These are phyloP conservation scores for Penicillium sp. DNA, from an alignment of 2,329 filamentous ascomycete genomes.

Conservation along the genomic window DNA sequence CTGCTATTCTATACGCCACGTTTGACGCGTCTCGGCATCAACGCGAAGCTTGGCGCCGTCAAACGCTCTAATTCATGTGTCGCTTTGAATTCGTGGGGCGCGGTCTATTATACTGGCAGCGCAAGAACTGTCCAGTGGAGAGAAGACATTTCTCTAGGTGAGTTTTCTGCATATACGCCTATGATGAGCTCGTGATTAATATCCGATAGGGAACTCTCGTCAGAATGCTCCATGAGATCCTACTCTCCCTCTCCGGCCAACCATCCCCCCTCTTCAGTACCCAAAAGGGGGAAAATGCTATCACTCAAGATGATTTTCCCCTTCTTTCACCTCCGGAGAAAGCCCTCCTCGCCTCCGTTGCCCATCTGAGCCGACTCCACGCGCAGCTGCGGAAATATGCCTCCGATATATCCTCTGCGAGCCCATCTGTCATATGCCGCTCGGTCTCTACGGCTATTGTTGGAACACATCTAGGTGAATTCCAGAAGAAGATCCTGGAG, in stretches of 20 bases:
- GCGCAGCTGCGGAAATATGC: conserved; percentile 68
- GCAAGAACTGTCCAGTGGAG: conserved; percentile 27
- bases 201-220: conserved; percentile 11
- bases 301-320: conserved; percentile 51
- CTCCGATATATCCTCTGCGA: conserved; percentile 64
- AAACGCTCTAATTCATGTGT: conserved; percentile 37
- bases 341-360: conserved; percentile 74
- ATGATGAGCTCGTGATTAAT: not conserved
- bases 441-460: conserved; percentile 79
- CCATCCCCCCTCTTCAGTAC: conserved; percentile 78
- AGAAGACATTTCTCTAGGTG: conserved; percentile 30
- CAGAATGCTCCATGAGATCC: conserved; percentile 95
- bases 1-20: not conserved
- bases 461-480: conserved; percentile 71
- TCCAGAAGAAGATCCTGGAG: conserved; percentile 79
- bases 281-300: conserved; percentile 48
- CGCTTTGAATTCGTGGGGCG: conserved; percentile 49
- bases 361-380: conserved; percentile 76
- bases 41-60: conserved; percentile 10
- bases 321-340: conserved; percentile 74
- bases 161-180: conserved; percentile 20
- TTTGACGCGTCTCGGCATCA: conserved; percentile 18
- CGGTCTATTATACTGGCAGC: conserved; percentile 45
- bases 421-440: conserved; percentile 80
- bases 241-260: conserved; percentile 92